phyloP scores from a whole-genome alignment of 441 rosid genomes.

The Lepidium campestre region DNA sequence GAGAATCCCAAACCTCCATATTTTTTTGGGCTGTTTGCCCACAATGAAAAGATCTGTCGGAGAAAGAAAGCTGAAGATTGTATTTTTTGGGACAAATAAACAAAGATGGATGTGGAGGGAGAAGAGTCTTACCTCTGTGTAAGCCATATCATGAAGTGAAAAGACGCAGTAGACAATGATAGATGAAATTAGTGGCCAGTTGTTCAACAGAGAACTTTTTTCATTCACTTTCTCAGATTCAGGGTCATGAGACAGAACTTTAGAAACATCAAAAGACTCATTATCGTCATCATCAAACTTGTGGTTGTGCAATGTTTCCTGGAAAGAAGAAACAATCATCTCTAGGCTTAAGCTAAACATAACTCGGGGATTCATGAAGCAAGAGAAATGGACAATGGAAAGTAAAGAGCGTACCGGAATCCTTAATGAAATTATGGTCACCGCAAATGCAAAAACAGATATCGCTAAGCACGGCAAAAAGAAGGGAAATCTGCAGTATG shows the following conservation, averaged over 20 bases:
- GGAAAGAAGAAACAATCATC: constrained; percentile 14
- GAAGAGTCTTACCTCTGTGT: constrained; percentile 55
- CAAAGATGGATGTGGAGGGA: background rate
- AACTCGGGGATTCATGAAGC: background rate
- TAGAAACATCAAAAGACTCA: constrained; percentile 35
- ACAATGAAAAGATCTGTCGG: constrained; percentile 69
- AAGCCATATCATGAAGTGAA: constrained; percentile 95
- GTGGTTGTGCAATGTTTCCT: constrained; percentile 89
- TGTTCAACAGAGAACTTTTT: constrained; percentile 39
- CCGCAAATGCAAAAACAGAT: constrained; percentile 59
- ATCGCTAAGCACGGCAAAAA: constrained; percentile 67
- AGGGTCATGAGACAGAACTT: constrained; percentile 28
- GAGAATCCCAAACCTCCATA: constrained; percentile 73
- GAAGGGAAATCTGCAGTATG: constrained; percentile 71
- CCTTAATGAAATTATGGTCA: constrained; percentile 47
- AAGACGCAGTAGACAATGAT: constrained; percentile 71
- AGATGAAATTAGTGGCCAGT: constrained; percentile 93
- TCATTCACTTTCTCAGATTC: constrained; percentile 22
- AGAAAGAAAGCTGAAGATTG: background rate
- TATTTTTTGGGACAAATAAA: background rate
- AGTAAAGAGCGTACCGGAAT: constrained; percentile 55
- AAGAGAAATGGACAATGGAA: background rate
- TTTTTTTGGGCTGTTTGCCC: constrained; percentile 80
- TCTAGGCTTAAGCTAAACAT: background rate
- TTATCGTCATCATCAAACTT: constrained; percentile 26